Percentiles rank a stretch among this genome's conserved stretches.
Evolutionary conservation across 1,139 yeast species (phyloP).

Genomic region (Saccharomyces uvarum): DNA sequence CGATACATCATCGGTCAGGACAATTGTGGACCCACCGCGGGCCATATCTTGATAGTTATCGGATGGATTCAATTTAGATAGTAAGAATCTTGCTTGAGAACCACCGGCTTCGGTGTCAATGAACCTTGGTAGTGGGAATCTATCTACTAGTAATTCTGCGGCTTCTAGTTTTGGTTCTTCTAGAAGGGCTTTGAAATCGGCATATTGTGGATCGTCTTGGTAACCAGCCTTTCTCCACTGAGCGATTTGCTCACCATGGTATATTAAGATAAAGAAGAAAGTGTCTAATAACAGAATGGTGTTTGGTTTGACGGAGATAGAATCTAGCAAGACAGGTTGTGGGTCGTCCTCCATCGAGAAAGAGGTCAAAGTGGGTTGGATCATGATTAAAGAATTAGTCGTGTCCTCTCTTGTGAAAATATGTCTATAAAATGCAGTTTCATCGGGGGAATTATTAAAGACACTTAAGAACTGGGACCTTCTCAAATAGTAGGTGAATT

Average conservation of each 20-base stretch:
- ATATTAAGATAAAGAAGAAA: conserved; percentile 90
- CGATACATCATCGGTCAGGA: conserved; percentile 90
- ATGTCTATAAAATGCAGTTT: conserved; percentile 95
- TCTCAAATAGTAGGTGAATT: conserved; percentile 90
- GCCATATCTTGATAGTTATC: conserved; percentile 67
- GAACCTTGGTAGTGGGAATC: conserved; percentile 95
- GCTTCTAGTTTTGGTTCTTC: conserved; percentile 92
- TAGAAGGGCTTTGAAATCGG: conserved; percentile 74
- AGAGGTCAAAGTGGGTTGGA: conserved; percentile 89
- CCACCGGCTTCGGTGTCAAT: conserved; percentile 97
- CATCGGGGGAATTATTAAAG: conserved; percentile 96
- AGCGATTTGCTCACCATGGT: conserved; percentile 91
- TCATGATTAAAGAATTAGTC: conserved; percentile 89
- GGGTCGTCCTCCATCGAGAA: conserved; percentile 82
- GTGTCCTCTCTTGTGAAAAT: conserved; percentile 86
- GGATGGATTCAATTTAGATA: conserved; percentile 89
- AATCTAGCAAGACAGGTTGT: conserved; percentile 88
- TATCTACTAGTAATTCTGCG: conserved; percentile 78
- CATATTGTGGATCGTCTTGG: conserved; percentile 85
- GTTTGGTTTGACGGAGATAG: conserved; percentile 86
- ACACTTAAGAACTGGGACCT: conserved; percentile 95
- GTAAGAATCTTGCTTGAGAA: conserved; percentile 92
- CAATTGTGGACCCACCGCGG: conserved; percentile 60
- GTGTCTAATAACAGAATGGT: conserved; percentile 83
- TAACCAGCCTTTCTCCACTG: conserved; percentile 95